Base-by-base conservation (phyloP, 768 basidiomycete species). In the Termitomyces sp. region DNA sequence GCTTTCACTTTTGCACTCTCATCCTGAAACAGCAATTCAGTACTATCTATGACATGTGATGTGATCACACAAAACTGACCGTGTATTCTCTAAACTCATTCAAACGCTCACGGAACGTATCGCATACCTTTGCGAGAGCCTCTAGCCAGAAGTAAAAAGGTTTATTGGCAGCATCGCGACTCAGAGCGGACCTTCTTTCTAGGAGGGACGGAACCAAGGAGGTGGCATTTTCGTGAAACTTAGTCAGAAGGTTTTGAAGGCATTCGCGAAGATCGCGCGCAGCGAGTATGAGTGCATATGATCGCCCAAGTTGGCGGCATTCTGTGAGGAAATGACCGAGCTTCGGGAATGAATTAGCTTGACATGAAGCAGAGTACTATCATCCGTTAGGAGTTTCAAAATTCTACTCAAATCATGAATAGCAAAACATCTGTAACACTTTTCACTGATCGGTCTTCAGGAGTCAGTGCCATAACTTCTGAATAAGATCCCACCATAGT, bases 81-180 rank as follows among this genome's bases (percentile, higher is more conserved):
- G 62, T 65, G 36, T 65, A 65, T 48, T 67, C 62, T 30, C 64
- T 55, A 36, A 65, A 67, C 20, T 67, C 64, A 32, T 55, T 27
- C 20, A 67, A 42, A 1, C 64, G 58, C 16, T 60, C 64, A 24
- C 56, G 47, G 43, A 67, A 55, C 1, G 22, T 51, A 20, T 60
- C 50, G 22, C 60, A 65, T 20, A 52, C 57, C 4, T 39, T 32
- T 40, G 64, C 64, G 3, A 63, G 49, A 7, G 36, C 26, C 27
- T 53, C 45, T 5, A 65, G 20, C 55, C 44, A 60, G 42, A 49
- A 56, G 7, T 48, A 42, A 27, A 65, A 58, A 16, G 44, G 39
- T 44, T 52, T 1, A 40, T 46, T 34, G 22, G n/a, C n/a, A 36
- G 5, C 34, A 20, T 36, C 24, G 16, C 34, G 13, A 26, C n/a